Evolutionary conservation across 306 rosid species (phyloP), one percentile per base, ranked within the genome.

Genomic region (Acmispon strigosus): DNA sequence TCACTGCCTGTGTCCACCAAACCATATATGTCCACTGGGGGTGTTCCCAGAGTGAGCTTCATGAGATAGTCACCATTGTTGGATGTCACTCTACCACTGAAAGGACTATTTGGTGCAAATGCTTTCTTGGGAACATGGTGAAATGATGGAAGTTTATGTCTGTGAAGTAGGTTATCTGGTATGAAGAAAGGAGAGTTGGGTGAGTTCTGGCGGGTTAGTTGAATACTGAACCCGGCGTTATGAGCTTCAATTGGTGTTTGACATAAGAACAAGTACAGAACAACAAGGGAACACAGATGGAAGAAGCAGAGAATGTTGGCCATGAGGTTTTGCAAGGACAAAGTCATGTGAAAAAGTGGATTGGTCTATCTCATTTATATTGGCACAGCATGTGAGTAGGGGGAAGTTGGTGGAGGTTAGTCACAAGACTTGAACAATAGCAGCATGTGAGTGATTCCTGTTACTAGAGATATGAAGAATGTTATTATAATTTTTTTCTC

Each of bases 1-100:
- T 84, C 87, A 52, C 90, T 85, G 6, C 94, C 90, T 6, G 94
- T 88, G 72, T 88, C 94, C 2, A 77, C 63, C 64, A 81, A 74
- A 51, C 85, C 87, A 54, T 84, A 85, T 7, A 86, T 64, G 62
- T 80, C 86, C n/a, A 72, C 62, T 0, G 88, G 88, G 10, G 94
- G 94, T 4, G 82, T 74, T 70, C 94, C 87, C 37, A 86, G 6
- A 3, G 94, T 44, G 56, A 85, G 66, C 64, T 84, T 84, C 78
- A 86, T 69, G 73, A 85, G 84, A 68, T 81, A 78, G 39, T 85
- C 83, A 0, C 88, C 87, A 15, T 72, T 86, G 79, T 83, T 79
- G 34, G 88, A 61, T 48, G 84, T 83, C 19, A 79, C 76, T 66
- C 68, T 71, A 1, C 76, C 2, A 27, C 34, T 18, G 36, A 55